These are phyloP conservation scores for Irineochytrium annulatum DNA, from an alignment of 192 early-diverging fungal species.

Conservation along the genomic window DNA sequence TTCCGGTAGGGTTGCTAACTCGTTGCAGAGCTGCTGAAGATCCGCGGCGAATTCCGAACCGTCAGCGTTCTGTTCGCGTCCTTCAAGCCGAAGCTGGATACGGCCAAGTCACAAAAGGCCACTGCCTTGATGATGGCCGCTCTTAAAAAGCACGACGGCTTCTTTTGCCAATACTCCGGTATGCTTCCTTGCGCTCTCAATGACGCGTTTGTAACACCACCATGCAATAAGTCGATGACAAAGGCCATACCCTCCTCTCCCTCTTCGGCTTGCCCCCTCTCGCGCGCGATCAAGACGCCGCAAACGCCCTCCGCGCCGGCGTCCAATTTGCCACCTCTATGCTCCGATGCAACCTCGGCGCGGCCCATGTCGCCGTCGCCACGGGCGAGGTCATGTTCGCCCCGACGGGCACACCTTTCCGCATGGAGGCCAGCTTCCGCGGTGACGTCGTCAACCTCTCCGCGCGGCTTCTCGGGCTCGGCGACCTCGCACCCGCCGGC, in stretches of 20 bases:
- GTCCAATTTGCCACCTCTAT: not conserved
- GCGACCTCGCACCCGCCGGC: too few species aligned
- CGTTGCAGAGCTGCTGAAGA: too few species aligned
- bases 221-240: too few species aligned
- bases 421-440: not conserved
- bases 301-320: too few species aligned
- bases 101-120: not conserved
- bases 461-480: not conserved
- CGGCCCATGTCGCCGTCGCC: not conserved
- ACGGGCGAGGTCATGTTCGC: not conserved
- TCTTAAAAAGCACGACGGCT: not conserved
- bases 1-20: too few species aligned
- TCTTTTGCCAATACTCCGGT: not conserved
- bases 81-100: not conserved
- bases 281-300: too few species aligned
- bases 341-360: not conserved
- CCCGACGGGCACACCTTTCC: not conserved
- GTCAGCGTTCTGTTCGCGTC: not conserved
- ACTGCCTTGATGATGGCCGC: not conserved
- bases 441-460: not conserved
- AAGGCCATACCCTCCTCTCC: too few species aligned
- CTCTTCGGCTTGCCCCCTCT: too few species aligned
- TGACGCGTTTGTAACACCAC: too few species aligned
- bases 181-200: not conserved
- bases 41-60: not conserved